These are phyloP conservation scores for Pseudogymnoascus sp. DNA, from an alignment of 2,329 filamentous ascomycete species.

Conservation along the genomic window DNA sequence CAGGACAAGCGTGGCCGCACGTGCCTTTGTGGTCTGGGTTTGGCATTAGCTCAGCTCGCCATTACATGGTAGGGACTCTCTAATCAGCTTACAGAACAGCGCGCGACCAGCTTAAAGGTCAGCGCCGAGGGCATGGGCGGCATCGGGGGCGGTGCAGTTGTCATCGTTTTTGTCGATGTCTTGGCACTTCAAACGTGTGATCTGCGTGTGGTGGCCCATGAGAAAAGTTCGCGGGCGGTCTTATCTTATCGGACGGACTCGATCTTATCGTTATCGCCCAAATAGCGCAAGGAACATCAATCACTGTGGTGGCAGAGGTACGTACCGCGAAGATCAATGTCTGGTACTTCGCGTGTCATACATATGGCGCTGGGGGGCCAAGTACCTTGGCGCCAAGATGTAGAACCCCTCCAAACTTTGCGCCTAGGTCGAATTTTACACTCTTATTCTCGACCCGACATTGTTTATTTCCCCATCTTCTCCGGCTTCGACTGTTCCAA, in stretches of 20 bases:
- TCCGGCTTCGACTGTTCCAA: neutral
- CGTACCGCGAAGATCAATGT: neutral
- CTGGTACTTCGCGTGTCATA: neutral
- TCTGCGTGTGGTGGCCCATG: neutral
- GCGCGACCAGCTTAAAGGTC: conserved; percentile 68
- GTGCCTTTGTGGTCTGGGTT: conserved; percentile 79
- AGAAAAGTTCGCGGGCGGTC: neutral
- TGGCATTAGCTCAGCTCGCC: conserved; percentile 12
- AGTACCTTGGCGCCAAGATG: neutral
- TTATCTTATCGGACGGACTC: neutral
- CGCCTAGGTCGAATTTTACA: neutral
- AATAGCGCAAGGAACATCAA: neutral
- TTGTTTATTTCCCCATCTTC: neutral
- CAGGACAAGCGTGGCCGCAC: conserved; percentile 77
- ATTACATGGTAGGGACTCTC: conserved; percentile 11
- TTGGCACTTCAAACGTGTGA: neutral
- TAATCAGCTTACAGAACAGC: conserved; percentile 61
- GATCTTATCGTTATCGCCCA: neutral
- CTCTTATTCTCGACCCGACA: neutral
- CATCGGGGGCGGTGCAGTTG: conserved; percentile 18
- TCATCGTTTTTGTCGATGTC: conserved; percentile 27
- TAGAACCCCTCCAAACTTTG: neutral
- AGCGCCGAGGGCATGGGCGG: conserved; percentile 55
- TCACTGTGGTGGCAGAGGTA: neutral
- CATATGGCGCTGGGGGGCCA: neutral